A percentile compares a stretch with the other conserved stretches of the same genome.
These are phyloP conservation scores for Beauveria sp. DNA, from an alignment of 2,329 filamentous ascomycete species.

Conservation along the genomic window DNA sequence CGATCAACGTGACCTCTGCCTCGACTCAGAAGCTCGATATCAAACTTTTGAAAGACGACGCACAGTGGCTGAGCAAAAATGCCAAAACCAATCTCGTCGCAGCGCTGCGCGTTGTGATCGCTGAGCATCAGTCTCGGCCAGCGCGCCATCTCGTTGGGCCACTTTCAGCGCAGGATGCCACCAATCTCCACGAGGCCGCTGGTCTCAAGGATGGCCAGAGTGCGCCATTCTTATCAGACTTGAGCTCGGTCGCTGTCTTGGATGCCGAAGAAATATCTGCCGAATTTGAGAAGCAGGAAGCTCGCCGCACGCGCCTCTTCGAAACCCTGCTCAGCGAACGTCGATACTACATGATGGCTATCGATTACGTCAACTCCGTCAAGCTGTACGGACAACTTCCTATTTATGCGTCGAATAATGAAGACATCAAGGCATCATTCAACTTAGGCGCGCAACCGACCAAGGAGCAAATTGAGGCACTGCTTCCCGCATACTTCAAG, in stretches of 20 bases:
- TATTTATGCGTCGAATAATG: slow-evolving; percentile 21
- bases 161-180: slow-evolving; percentile 69
- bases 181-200: slow-evolving; percentile 67
- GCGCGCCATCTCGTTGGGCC: slow-evolving; percentile 62
- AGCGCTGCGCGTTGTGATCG: slow-evolving; percentile 69
- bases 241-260: slow-evolving; percentile 37
- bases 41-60: slow-evolving; percentile 74
- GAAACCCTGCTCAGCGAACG: slow-evolving; percentile 65
- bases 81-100: slow-evolving; percentile 72
- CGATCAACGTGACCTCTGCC: slow-evolving; percentile 71
- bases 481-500: slow-evolving; percentile 42
- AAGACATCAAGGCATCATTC: slow-evolving; percentile 24
- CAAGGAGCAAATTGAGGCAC: slow-evolving; percentile 33
- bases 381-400: slow-evolving; percentile 33
- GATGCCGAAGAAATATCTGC: slow-evolving; percentile 49
- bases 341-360: slow-evolving; percentile 57
- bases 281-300: slow-evolving; percentile 55
- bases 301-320: slow-evolving; percentile 60
- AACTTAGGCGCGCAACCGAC: slow-evolving; percentile 20
- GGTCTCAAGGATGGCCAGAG: slow-evolving; percentile 54
- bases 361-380: slow-evolving; percentile 47
- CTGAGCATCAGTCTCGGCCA: slow-evolving; percentile 80
- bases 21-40: slow-evolving; percentile 63
- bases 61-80: slow-evolving; percentile 76
- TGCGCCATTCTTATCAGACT: slow-evolving; percentile 47